Evolutionary conservation across 129 eudicot species (phyloP).

Genomic region (Centella asiatica): DNA sequence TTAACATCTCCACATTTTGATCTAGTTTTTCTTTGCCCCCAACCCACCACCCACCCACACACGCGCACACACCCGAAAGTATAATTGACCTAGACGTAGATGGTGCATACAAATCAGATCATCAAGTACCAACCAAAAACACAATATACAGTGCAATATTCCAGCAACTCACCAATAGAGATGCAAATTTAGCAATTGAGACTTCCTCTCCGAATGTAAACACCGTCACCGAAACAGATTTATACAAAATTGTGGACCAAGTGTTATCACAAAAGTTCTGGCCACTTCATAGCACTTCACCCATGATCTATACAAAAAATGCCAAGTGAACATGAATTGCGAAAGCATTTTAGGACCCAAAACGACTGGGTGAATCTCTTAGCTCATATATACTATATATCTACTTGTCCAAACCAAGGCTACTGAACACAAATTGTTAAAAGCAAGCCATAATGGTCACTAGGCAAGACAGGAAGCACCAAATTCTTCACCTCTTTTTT

Average conservation of each 20-base stretch:
- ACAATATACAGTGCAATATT: too few relatives aligned
- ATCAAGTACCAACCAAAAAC: too few relatives aligned
- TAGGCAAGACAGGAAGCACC: conserved; percentile 79
- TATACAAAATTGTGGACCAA: neutral
- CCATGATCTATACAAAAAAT: conserved; percentile 1
- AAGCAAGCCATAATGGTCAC: conserved; percentile 90
- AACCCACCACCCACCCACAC: too few relatives aligned
- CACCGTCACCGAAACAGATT: neutral
- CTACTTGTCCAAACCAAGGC: neutral
- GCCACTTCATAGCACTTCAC: neutral
- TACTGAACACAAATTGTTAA: conserved; percentile 35
- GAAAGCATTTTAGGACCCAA: neutral
- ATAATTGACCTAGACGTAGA: too few relatives aligned
- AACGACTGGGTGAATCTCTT: neutral
- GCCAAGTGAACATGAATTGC: too few relatives aligned
- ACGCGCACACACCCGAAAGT: too few relatives aligned
- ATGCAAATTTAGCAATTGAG: too few relatives aligned
- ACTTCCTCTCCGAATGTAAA: too few relatives aligned
- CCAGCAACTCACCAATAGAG: too few relatives aligned
- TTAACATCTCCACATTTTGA: too few relatives aligned
- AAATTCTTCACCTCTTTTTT: conserved; percentile 40
- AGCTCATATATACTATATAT: neutral
- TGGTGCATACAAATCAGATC: too few relatives aligned
- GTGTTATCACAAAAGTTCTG: neutral
- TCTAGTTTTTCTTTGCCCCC: too few relatives aligned